Evolutionary conservation across 805 yeast genomes (phyloP).

Genomic region (Ogataea siamensis): DNA sequence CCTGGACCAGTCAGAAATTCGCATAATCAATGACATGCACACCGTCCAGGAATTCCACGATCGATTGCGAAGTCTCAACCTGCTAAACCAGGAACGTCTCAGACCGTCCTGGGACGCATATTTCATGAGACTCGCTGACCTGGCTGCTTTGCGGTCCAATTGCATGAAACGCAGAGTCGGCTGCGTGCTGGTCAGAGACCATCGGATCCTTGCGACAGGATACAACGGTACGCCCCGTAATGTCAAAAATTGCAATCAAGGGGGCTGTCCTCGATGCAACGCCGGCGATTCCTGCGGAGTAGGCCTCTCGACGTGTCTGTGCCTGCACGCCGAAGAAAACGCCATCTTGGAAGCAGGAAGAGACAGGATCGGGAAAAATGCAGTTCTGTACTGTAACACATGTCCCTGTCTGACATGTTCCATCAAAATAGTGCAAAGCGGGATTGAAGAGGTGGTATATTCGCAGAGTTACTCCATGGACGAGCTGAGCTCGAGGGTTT

Average conservation of each 20-base stretch:
- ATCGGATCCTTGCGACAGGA: conserved; percentile 90
- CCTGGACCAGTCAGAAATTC: conserved; percentile 50
- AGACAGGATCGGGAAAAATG: conserved; percentile 65
- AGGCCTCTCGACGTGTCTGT: conserved; percentile 77
- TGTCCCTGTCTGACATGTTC: conserved; percentile 97
- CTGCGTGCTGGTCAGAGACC: conserved; percentile 85
- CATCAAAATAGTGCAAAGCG: conserved; percentile 90
- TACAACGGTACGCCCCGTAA: conserved; percentile 97
- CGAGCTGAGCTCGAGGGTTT: conserved; percentile 62
- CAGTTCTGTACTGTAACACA: conserved; percentile 87
- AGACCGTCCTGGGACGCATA: conserved; percentile 97
- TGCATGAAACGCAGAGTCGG: conserved; percentile 99
- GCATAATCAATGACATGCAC: conserved; percentile 50
- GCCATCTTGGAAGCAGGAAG: conserved; percentile 93
- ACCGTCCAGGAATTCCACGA: conserved; percentile 37
- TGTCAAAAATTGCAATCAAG: conserved; percentile 84
- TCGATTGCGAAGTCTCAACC: conserved; percentile 40
- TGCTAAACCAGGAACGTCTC: conserved; percentile 54
- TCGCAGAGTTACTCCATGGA: conserved; percentile 95
- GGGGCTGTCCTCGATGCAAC: conserved; percentile 93
- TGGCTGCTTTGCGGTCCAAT: conserved; percentile 89
- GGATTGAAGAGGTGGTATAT: conserved; percentile 88
- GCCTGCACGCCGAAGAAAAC: conserved; percentile 97
- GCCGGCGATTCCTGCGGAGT: conserved; percentile 61
- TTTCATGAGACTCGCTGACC: conserved; percentile 88